These are phyloP conservation scores for Coprinopsis sp. DNA, from an alignment of 768 basidiomycete species.

Conservation along the genomic window DNA sequence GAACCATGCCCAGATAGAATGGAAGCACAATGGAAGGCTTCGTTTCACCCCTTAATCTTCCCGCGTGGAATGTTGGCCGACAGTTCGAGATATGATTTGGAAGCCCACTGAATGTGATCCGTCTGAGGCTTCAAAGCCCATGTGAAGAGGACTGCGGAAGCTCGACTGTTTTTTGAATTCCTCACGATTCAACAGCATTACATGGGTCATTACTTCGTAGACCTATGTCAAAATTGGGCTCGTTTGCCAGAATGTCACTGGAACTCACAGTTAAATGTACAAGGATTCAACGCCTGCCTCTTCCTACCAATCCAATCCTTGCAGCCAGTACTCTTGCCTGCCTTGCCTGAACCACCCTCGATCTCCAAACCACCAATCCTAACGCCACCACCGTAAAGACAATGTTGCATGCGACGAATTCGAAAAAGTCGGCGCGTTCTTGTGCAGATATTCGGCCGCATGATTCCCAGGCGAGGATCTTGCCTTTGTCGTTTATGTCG, in stretches of 20 bases:
- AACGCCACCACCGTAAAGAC: constrained; percentile 65
- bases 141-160: neutral
- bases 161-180: neutral
- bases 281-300: constrained; percentile 8
- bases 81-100: too few relatives aligned
- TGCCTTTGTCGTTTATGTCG: constrained; percentile 32
- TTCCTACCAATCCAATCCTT: constrained; percentile 63
- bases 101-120: too few relatives aligned
- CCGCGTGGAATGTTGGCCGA: too few relatives aligned
- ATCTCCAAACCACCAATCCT: constrained; percentile 61
- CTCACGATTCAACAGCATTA: neutral
- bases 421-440: constrained; percentile 85
- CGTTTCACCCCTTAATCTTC: too few relatives aligned
- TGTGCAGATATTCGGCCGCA: constrained; percentile 80
- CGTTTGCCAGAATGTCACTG: neutral
- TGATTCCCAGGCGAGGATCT: constrained; percentile 85
- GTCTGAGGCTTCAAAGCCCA: neutral
- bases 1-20: too few relatives aligned
- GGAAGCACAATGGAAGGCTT: too few relatives aligned
- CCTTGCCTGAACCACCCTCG: constrained; percentile 60
- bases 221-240: neutral
- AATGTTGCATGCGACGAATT: constrained; percentile 84
- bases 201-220: neutral
- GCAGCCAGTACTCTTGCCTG: constrained; percentile 84
- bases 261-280: constrained; percentile 15